Base-by-base conservation (phyloP, 805 yeast species). In the Nakazawaea populi region DNA sequence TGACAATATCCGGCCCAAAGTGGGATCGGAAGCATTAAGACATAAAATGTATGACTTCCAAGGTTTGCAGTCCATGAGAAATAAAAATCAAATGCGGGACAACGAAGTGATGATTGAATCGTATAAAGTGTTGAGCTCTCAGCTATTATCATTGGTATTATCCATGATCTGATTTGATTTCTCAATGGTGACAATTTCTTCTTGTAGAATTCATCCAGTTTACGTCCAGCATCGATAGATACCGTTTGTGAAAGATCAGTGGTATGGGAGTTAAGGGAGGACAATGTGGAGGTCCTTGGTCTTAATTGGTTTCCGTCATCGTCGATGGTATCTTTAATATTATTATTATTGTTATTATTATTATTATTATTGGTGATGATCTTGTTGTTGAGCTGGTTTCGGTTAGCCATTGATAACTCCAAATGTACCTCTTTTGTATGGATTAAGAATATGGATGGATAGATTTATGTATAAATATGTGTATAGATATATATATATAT, bases 1-100 rank as follows among this genome's bases (percentile, higher is more conserved):
- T 61, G 61, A 4, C 76, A 71, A 32, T 72, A 75, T 0, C 96
- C 96, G 53, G 83, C 78, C 96, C 96, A 92, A 35, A 81, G 74
- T 10, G 94, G 88, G 8, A 87, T 63, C 0, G 99, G 99, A 37
- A 92, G 74, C 82, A 89, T 82, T 46, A 92, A 64, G 46, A 94
- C 96, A 64, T 92, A 92, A 64, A 94, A 94, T 0, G 97, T 89
- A 67, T 92, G 99, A 5, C 96, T 80, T 0, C 97, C 99, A 55
- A 94, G 72, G 58, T 86, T 83, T 14, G 98, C 96, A 3, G 96
- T 79, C 73, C 88, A 81, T 7, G 95, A 86, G 67, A 92, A 92
- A 60, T 86, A 94, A 29, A 73, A 60, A 67, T 91, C 97, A 47
- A 83, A 66, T 14, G 65, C 46, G 1, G 80, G 73, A 38, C 67